Percentiles rank a stretch among this genome's conserved stretches.
Evolutionary conservation across 441 rosid genomes (phyloP).

Genomic region (Populus tomentosa): DNA sequence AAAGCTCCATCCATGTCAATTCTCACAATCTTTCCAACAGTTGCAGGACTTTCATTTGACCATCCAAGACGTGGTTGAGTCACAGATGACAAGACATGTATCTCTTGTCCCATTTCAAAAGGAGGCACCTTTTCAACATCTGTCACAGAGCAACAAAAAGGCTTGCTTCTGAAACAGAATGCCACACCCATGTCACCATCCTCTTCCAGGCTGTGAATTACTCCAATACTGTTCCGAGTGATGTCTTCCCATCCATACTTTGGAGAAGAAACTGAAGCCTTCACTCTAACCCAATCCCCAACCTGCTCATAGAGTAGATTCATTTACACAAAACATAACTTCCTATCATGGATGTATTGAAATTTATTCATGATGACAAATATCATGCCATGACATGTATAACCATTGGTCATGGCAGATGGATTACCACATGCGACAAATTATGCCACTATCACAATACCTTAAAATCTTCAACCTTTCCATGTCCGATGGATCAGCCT

Average conservation of each 20-base stretch:
- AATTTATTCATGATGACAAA: background rate
- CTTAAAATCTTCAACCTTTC: constrained; percentile 96
- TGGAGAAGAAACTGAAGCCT: constrained; percentile 95
- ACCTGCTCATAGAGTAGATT: constrained; percentile 48
- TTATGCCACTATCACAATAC: constrained; percentile 33
- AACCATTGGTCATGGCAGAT: background rate
- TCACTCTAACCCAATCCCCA: constrained; percentile 96
- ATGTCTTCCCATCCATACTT: constrained; percentile 98
- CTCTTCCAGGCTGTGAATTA: constrained; percentile 94
- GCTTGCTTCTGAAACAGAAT: constrained; percentile 94
- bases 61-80: constrained; percentile 96
- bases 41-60: constrained; percentile 94
- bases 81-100: constrained; percentile 76
- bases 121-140: constrained; percentile 90
- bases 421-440: background rate
- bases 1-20: constrained; percentile 98
- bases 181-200: constrained; percentile 96
- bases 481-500: constrained; percentile 99
- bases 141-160: constrained; percentile 88
- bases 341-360: background rate
- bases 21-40: constrained; percentile 78
- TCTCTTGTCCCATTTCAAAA: constrained; percentile 91
- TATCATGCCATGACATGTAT: background rate
- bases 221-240: constrained; percentile 73
- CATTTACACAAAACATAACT: background rate